Percentiles rank a stretch among this genome's conserved stretches.
These are phyloP conservation scores for Micromonas pusilla DNA, from an alignment of 139 green algal species.

Conservation along the genomic window DNA sequence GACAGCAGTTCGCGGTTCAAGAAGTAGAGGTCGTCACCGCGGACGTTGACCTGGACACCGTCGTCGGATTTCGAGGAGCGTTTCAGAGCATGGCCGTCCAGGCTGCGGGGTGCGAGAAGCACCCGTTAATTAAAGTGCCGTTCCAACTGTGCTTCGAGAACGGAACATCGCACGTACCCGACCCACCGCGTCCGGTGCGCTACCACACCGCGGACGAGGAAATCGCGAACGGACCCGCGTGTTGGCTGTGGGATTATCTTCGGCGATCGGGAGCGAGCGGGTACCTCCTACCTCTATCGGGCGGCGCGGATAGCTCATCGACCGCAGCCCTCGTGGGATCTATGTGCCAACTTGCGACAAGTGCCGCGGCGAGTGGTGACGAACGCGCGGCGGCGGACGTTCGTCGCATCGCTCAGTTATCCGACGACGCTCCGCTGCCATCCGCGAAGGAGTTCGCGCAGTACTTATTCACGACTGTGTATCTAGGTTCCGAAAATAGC, in stretches of 20 bases:
- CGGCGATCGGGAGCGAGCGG: conserved; percentile 67
- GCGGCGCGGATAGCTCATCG: conserved; percentile 65
- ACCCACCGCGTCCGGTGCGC: conserved; percentile 8
- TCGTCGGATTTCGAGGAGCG: conserved; percentile 59
- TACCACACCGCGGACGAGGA: conserved; percentile 74
- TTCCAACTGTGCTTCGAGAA: background rate
- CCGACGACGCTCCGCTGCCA: conserved; percentile 35
- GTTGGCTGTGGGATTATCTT: conserved; percentile 98
- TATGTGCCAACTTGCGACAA: conserved; percentile 83
- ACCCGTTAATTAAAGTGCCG: background rate
- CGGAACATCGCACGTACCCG: background rate
- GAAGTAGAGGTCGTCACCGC: conserved; percentile 83
- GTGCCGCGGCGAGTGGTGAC: conserved; percentile 48
- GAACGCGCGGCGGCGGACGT: conserved; percentile 58
- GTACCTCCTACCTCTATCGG: conserved; percentile 85
- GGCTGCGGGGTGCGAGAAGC: background rate
- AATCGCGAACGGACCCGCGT: conserved; percentile 86
- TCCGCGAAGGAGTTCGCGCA: conserved; percentile 57
- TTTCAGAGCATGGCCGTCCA: conserved; percentile 6
- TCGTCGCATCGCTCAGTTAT: conserved; percentile 34
- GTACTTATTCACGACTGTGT: conserved; percentile 79
- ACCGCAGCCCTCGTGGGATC: conserved; percentile 84
- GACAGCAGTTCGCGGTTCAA: conserved; percentile 59
- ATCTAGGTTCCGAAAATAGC: conserved; percentile 92
- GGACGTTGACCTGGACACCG: conserved; percentile 83